Evolutionary conservation across 495 filamentous ascomycete species (phyloP), one percentile per base, ranked within the genome.

Genomic region (Penicillium verhagenii): DNA sequence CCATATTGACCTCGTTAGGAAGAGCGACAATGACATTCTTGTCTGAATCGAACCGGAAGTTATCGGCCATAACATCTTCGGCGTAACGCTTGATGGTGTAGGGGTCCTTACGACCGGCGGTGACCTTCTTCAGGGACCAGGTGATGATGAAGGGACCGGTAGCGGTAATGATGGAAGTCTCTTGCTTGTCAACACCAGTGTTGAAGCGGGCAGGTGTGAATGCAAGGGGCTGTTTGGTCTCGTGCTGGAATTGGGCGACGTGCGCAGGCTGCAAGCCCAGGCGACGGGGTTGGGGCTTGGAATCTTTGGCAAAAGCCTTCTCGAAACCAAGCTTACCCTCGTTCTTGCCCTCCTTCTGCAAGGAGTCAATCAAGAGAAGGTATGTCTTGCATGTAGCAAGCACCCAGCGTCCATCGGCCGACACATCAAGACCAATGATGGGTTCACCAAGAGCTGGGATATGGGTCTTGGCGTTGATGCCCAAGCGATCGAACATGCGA

Each of bases 1-100:
- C 89, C 92, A 97, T 97, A 70, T 97, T 93, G 57, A 98, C 93
- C 72, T 96, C 92, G 67, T 98, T 96, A 4, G 95, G 92, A 56
- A 97, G 74, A 1, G 94, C 94, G 19, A 98, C 92, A 65, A 98
- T 96, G 57, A 98, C 89, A 61, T 96, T 96, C 81, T 96, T 96
- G 67, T 98, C 94, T 11, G 85, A 90, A 26, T 92, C 92, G 62
- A 92, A 98, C 59, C 91, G 89, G 86, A 98, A 98, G 68, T 98
- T 95, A 66, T 98, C 95, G n/a, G 94, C 94, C 78, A 92, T 96
- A 60, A 98, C 90, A 49, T 94, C 88, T 70, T 98, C 94, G 4
- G 79, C 81, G 65, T 98, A 98, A 4, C 94, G 87, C 77, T 97
- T 97, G 80, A 98, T 96, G 38, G 85, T 86, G 70, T 98, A 98